A percentile compares a stretch with the other conserved stretches of the same genome.
phyloP scores from a whole-genome alignment of 352 stramenopile genomes.

The Aphanomyces cochlioides region DNA sequence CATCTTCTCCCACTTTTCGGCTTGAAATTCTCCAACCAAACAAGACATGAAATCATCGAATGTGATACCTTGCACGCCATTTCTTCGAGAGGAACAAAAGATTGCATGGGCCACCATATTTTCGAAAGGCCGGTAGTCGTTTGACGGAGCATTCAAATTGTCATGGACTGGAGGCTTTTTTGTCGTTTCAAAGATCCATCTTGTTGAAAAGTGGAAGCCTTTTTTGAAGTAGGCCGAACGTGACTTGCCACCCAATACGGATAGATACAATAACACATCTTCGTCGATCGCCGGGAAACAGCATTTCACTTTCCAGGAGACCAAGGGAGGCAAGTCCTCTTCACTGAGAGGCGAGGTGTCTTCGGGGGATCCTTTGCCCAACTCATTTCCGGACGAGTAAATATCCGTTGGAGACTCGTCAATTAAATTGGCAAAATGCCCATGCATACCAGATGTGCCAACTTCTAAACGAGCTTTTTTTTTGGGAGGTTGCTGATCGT shows the following conservation, averaged over 20 bases:
- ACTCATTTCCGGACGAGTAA: background rate
- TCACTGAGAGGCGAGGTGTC: too few relatives aligned
- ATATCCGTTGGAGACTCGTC: background rate
- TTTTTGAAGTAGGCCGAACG: slow-evolving; percentile 29
- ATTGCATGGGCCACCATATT: slow-evolving; percentile 38
- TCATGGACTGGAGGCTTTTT: slow-evolving; percentile 6
- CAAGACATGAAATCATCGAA: slow-evolving; percentile 34
- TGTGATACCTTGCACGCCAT: slow-evolving; percentile 34
- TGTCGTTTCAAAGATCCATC: slow-evolving; percentile 18
- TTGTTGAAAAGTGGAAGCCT: slow-evolving; percentile 15
- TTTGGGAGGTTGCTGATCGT: background rate
- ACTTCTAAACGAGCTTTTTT: slow-evolving; percentile 10
- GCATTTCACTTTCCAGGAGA: slow-evolving; percentile 27
- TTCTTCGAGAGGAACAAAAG: slow-evolving; percentile 37
- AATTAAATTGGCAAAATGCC: slow-evolving; percentile 6
- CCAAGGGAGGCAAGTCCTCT: too few relatives aligned
- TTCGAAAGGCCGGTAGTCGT: slow-evolving; percentile 32
- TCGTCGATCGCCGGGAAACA: slow-evolving; percentile 33
- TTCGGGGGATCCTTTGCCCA: background rate
- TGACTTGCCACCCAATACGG: slow-evolving; percentile 35
- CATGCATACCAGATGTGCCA: slow-evolving; percentile 3
- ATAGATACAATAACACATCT: slow-evolving; percentile 39
- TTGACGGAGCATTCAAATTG: slow-evolving; percentile 12
- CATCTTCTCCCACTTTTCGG: background rate
- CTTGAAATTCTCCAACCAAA: slow-evolving; percentile 32